phyloP scores from a whole-genome alignment of 2,329 filamentous ascomycete species.

The Colletotrichum sp. region DNA sequence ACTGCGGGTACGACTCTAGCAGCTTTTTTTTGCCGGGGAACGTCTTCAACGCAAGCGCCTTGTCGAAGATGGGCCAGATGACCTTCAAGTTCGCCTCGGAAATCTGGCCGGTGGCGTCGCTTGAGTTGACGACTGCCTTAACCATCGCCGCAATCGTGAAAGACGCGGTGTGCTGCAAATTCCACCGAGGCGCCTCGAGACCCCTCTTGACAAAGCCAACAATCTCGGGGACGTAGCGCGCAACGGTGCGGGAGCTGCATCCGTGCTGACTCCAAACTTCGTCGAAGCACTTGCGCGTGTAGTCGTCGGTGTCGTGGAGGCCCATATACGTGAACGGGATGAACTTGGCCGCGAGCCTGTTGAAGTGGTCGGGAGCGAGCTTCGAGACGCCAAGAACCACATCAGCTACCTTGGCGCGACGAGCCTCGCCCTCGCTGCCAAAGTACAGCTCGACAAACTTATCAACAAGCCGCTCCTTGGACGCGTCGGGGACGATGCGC shows the following conservation, averaged over 20 bases:
- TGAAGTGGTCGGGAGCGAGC: slow-evolving; percentile 87
- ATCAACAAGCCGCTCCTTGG: slow-evolving; percentile 55
- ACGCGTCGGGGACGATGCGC: slow-evolving; percentile 56
- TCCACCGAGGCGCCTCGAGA: slow-evolving; percentile 84
- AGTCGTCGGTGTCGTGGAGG: slow-evolving; percentile 83
- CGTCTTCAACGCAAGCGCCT: slow-evolving; percentile 83
- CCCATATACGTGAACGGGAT: slow-evolving; percentile 89
- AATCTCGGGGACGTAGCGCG: slow-evolving; percentile 86
- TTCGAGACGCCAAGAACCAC: slow-evolving; percentile 85
- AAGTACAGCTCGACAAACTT: slow-evolving; percentile 77
- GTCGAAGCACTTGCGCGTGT: slow-evolving; percentile 78
- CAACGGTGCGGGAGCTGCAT: slow-evolving; percentile 80
- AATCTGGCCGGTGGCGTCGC: slow-evolving; percentile 61
- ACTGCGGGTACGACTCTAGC: slow-evolving; percentile 78
- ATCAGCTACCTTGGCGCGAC: slow-evolving; percentile 79
- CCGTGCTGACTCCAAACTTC: slow-evolving; percentile 93
- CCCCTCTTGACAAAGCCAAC: slow-evolving; percentile 68
- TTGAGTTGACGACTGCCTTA: slow-evolving; percentile 65
- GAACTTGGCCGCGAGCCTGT: slow-evolving; percentile 73
- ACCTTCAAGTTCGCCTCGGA: slow-evolving; percentile 62
- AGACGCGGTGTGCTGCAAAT: slow-evolving; percentile 86
- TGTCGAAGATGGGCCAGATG: slow-evolving; percentile 86
- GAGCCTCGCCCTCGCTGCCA: slow-evolving; percentile 75
- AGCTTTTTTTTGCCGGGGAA: slow-evolving; percentile 92
- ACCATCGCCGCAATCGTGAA: slow-evolving; percentile 79